Conservation (phyloP, 2,329 filamentous ascomycete genomes). For the Xylaria sp. region DNA sequence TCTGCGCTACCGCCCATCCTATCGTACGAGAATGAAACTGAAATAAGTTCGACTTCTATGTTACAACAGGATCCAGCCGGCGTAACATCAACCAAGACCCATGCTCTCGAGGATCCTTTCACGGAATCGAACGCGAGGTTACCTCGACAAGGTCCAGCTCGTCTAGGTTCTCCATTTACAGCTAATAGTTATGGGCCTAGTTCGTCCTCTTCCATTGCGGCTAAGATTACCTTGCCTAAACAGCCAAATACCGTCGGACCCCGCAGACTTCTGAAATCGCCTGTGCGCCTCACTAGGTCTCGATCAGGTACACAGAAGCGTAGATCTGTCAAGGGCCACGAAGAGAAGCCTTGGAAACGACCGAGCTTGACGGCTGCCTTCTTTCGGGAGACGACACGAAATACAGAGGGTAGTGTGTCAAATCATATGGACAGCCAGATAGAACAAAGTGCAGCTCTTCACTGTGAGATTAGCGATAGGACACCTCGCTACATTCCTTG, state of each 20-base stretch:
- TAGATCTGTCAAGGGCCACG: conserved; percentile 55
- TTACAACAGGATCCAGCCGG: not conserved
- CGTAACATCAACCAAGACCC: conserved; percentile 1
- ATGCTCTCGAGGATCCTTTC: not conserved
- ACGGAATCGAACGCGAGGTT: not conserved
- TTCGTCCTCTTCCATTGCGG: conserved; percentile 57
- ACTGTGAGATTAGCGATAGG: not conserved
- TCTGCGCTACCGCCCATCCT: conserved; percentile 44
- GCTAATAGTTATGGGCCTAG: conserved; percentile 67
- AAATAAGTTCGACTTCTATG: not conserved
- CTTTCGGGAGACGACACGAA: conserved; percentile 45
- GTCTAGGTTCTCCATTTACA: conserved; percentile 61
- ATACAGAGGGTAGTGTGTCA: conserved; percentile 10
- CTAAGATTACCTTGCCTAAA: conserved; percentile 46
- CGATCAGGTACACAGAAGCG: conserved; percentile 62
- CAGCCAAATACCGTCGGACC: conserved; percentile 58
- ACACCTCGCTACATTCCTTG: not conserved
- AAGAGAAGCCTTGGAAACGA: conserved; percentile 55
- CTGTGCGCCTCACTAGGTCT: conserved; percentile 56
- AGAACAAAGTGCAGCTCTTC: not conserved
- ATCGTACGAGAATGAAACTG: conserved; percentile 22
- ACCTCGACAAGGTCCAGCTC: conserved; percentile 30
- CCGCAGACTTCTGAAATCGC: conserved; percentile 58
- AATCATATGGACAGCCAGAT: not conserved
- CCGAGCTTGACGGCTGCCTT: conserved; percentile 62